Percentiles rank a stretch among this genome's conserved stretches.
phyloP scores from a whole-genome alignment of 2,329 filamentous ascomycete genomes.

The Calonectria crousiana region DNA sequence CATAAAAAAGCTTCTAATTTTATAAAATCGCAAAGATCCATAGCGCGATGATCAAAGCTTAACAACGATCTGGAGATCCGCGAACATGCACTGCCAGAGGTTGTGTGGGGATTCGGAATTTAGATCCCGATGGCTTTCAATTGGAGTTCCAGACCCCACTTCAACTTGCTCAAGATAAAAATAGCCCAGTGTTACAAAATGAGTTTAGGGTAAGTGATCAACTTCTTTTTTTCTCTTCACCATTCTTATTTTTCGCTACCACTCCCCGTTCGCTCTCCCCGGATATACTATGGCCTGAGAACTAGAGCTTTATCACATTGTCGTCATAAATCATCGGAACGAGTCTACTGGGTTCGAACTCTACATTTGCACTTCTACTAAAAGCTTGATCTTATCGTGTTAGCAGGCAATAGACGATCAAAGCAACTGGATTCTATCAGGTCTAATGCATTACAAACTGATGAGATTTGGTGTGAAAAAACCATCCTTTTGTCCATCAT shows the following conservation, averaged over 20 bases:
- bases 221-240: not conserved
- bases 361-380: too few relatives aligned
- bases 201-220: not conserved
- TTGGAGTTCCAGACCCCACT: not conserved
- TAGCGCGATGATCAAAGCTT: not conserved
- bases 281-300: too few relatives aligned
- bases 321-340: too few relatives aligned
- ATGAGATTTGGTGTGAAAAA: not conserved
- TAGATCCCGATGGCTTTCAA: not conserved
- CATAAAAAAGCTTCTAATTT: too few relatives aligned
- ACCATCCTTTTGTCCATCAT: not conserved
- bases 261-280: too few relatives aligned
- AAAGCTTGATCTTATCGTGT: too few relatives aligned
- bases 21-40: too few relatives aligned
- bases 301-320: too few relatives aligned
- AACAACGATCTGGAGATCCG: not conserved
- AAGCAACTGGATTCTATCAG: not conserved
- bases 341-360: too few relatives aligned
- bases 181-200: not conserved
- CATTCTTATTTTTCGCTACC: too few relatives aligned
- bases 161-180: not conserved
- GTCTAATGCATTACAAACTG: too few relatives aligned
- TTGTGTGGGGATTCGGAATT: not conserved
- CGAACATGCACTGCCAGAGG: not conserved
- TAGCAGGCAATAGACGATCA: too few relatives aligned